Percentiles rank a stretch among this genome's conserved stretches.
phyloP scores from a whole-genome alignment of 768 basidiomycete genomes.

The Collybiopsis confluens region DNA sequence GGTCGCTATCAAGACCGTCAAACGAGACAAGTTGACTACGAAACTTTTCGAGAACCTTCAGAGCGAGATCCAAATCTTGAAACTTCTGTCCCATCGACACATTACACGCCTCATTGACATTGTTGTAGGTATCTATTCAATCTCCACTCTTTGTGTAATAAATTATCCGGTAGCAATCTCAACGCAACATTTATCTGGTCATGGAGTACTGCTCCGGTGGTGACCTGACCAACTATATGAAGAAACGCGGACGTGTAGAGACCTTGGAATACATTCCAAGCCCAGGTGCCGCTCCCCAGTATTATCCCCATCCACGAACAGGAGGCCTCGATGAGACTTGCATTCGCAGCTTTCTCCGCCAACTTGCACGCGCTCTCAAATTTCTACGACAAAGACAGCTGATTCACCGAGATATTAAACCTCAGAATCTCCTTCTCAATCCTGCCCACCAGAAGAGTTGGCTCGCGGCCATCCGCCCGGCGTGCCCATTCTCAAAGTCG shows the following conservation, averaged over 20 bases:
- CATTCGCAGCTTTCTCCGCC: conserved; percentile 87
- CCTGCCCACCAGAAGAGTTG: conserved; percentile 81
- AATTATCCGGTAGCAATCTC: conserved; percentile 47
- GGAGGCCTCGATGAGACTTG: conserved; percentile 91
- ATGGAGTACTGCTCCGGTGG: conserved; percentile 98
- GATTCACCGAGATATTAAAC: conserved; percentile 97
- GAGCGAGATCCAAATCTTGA: conserved; percentile 95
- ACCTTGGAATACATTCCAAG: conserved; percentile 78
- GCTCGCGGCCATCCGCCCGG: conserved; percentile 85
- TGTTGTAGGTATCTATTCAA: conserved; percentile 50
- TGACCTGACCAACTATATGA: conserved; percentile 95
- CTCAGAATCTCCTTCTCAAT: conserved; percentile 90
- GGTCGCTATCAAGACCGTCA: conserved; percentile 94
- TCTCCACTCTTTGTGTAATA: no score
- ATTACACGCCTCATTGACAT: conserved; percentile 93
- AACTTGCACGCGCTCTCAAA: conserved; percentile 90
- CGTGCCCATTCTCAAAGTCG: conserved; percentile 93
- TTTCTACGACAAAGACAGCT: conserved; percentile 86
- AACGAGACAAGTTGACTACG: conserved; percentile 77
- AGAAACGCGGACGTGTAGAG: conserved; percentile 92
- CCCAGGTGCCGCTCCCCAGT: conserved; percentile 67
- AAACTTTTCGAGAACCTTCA: conserved; percentile 98
- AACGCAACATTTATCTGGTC: conserved; percentile 84
- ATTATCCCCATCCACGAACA: conserved; percentile 86
- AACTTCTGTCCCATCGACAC: conserved; percentile 87